Percentiles rank a stretch among this genome's conserved stretches.
These are phyloP conservation scores for Penicillium sp. DNA, from an alignment of 2,329 filamentous ascomycete species.

Conservation along the genomic window DNA sequence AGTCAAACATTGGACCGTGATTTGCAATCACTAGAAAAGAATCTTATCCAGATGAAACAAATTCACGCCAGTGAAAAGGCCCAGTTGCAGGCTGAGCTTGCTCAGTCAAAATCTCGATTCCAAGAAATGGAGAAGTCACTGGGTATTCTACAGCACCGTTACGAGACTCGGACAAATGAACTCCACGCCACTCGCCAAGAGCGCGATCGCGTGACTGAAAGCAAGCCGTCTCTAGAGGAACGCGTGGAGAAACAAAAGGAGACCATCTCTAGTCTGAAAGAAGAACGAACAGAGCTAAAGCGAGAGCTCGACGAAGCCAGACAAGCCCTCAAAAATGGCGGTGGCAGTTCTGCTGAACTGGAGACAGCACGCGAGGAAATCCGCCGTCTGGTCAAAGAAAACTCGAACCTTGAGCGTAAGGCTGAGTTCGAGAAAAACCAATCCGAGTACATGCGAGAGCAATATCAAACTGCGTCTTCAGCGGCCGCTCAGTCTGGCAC, in stretches of 20 bases:
- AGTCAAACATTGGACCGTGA: constrained; percentile 34
- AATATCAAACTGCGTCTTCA: constrained; percentile 50
- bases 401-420: constrained; percentile 37
- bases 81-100: constrained; percentile 31
- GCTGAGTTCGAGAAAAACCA: constrained; percentile 45
- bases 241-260: constrained; percentile 38
- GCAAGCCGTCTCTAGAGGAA: constrained; percentile 31
- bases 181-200: constrained; percentile 40
- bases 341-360: constrained; percentile 42
- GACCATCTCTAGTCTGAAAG: constrained; percentile 43
- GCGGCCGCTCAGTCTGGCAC: constrained; percentile 44
- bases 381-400: constrained; percentile 38
- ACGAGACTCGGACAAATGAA: constrained; percentile 43
- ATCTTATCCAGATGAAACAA: constrained; percentile 33
- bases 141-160: constrained; percentile 44
- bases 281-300: constrained; percentile 40
- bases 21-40: constrained; percentile 31
- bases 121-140: constrained; percentile 37
- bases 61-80: constrained; percentile 34
- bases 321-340: constrained; percentile 40
- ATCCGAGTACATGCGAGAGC: constrained; percentile 47
- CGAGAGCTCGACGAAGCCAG: constrained; percentile 43
- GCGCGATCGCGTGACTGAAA: constrained; percentile 34
- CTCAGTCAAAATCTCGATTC: constrained; percentile 29
- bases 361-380: constrained; percentile 44